A percentile compares a stretch with the other conserved stretches of the same genome.
Conservation (phyloP, 805 yeast species). For the Ogataea corticis region DNA sequence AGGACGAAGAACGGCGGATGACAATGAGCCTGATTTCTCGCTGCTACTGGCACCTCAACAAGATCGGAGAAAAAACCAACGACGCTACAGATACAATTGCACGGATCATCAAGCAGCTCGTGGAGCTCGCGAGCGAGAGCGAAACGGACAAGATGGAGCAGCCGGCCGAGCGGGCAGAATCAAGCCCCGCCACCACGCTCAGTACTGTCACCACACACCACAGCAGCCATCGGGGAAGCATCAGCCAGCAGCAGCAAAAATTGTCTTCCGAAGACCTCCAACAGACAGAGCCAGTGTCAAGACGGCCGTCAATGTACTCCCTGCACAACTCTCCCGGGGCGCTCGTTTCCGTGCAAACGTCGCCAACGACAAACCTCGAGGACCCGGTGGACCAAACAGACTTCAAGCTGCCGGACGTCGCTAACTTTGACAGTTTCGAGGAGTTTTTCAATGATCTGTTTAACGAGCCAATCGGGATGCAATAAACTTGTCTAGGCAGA, state of each 20-base stretch:
- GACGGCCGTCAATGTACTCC: slow-evolving; percentile 1
- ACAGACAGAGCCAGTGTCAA: not conserved
- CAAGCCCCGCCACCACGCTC: not conserved
- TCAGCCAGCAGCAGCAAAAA: slow-evolving; percentile 26
- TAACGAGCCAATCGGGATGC: too few species aligned
- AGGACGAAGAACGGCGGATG: slow-evolving; percentile 40
- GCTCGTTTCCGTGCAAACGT: not conserved
- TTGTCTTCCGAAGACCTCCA: slow-evolving; percentile 25
- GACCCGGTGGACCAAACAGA: slow-evolving; percentile 3
- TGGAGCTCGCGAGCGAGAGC: slow-evolving; percentile 42
- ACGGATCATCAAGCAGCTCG: slow-evolving; percentile 50
- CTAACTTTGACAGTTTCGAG: slow-evolving; percentile 52
- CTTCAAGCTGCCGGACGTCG: slow-evolving; percentile 42
- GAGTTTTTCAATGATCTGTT: slow-evolving; percentile 53
- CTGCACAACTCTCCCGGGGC: slow-evolving; percentile 1
- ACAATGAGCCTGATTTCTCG: slow-evolving; percentile 49
- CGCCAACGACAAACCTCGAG: slow-evolving; percentile 11
- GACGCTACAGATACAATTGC: slow-evolving; percentile 65
- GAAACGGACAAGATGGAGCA: slow-evolving; percentile 5
- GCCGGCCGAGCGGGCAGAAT: too few species aligned
- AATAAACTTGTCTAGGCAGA: too few species aligned
- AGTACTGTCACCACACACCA: too few species aligned
- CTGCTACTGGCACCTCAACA: slow-evolving; percentile 59
- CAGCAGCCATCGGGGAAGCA: slow-evolving; percentile 5
- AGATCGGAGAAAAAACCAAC: slow-evolving; percentile 55